Evolutionary conservation across 768 basidiomycete genomes (phyloP), one percentile per base, ranked within the genome.

Genomic region (Macrolepiota dolichaula): DNA sequence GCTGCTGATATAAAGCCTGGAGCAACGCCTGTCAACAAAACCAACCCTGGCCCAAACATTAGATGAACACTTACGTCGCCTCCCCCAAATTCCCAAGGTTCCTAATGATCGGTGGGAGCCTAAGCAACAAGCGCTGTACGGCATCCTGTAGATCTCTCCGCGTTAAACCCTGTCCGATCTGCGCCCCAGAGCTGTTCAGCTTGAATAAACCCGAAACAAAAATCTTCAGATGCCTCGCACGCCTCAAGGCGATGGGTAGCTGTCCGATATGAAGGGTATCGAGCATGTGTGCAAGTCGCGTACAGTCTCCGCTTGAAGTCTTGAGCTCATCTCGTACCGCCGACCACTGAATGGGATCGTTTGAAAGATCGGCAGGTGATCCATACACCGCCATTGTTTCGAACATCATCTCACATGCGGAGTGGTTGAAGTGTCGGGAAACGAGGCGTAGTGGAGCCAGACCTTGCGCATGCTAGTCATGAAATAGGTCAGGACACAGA

Each of bases 121-220:
- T 51, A 12, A 44, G 19, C 25, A 42, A 51, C 17, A 59, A 46
- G 22, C 25, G 38, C 6, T 52, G 57, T 19, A 44, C 29, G 7
- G 29, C 51, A 10, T 22, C n/a, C 24, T 42, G 50, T 5, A 32
- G 37, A 24, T 59, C 50, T 17, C 15, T 32, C 25, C 42, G 37
- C 22, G n/a, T 15, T 10, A 32, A 27, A 9, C 3, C 7, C n/a
- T 29, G 47, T 10, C 19, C 36, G 5, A 15, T 9, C 15, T 42
- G 19, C 4, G 25, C 3, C 38, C 10, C 11, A 5, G 49, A 32
- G 1, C 25, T 49, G 7, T 11, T 46, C 9, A 57, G 49, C 12
- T 50, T 19, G 29, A 59, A 59, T 29, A 59, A 17, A 17, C 40
- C 50, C n/a, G 50, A 59, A 13, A 59, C 50, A 38, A 51, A 59